A percentile compares a stretch with the other conserved stretches of the same genome.
Conservation (phyloP, 345 rosid genomes). For the Populus pruinosa region DNA sequence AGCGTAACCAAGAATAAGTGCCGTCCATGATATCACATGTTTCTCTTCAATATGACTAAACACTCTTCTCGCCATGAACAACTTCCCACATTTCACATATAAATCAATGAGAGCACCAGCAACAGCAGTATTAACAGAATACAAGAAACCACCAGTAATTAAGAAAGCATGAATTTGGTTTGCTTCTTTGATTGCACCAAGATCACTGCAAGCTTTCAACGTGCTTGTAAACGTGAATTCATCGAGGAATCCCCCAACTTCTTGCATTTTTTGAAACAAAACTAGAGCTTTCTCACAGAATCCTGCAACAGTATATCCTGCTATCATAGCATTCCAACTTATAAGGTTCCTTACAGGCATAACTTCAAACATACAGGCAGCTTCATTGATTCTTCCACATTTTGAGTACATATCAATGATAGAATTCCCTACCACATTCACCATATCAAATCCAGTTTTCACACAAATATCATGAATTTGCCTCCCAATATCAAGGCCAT, state of each 20-base stretch:
- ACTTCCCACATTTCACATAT: conserved; percentile 64
- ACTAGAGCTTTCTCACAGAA: conserved; percentile 52
- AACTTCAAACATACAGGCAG: conserved; percentile 41
- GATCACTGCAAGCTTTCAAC: conserved; percentile 62
- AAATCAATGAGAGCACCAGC: conserved; percentile 71
- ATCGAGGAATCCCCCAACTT: conserved; percentile 45
- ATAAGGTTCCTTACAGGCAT: conserved; percentile 51
- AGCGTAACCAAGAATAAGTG: conserved; percentile 77
- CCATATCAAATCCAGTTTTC: conserved; percentile 48
- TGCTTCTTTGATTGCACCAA: conserved; percentile 49
- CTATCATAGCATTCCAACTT: conserved; percentile 77
- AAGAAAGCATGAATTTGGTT: conserved; percentile 61
- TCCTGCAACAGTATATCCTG: conserved; percentile 53
- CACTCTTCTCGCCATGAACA: conserved; percentile 51
- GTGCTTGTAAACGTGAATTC: conserved; percentile 65
- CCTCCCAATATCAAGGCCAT: conserved; percentile 42
- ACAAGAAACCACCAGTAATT: conserved; percentile 54
- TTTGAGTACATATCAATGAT: conserved; percentile 75
- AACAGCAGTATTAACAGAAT: conserved; percentile 34
- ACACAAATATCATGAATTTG: conserved; percentile 62
- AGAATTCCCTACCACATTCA: conserved; percentile 69
- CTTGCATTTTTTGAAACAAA: conserved; percentile 52
- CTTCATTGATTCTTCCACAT: conserved; percentile 62
- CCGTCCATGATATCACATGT: conserved; percentile 68
- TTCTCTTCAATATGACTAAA: conserved; percentile 54